These are phyloP conservation scores for Arabidopsis arenosa DNA, from an alignment of 345 rosid species.

Conservation along the genomic window DNA sequence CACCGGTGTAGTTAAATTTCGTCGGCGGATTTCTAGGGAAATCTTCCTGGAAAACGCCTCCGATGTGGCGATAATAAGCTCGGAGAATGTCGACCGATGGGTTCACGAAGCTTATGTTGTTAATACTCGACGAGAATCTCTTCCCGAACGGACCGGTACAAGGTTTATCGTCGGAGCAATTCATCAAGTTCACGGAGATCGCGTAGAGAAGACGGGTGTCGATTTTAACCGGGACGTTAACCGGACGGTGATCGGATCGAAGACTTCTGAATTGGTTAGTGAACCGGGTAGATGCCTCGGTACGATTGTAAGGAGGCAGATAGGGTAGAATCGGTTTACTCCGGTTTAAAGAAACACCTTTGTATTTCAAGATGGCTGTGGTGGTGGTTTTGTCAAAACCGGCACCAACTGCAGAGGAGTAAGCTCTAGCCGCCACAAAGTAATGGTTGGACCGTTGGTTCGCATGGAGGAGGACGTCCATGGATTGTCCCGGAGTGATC, in stretches of 20 bases:
- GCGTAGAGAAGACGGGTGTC: slow-evolving; percentile 46
- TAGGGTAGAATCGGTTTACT: slow-evolving; percentile 56
- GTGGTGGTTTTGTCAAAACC: slow-evolving; percentile 81
- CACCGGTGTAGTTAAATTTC: slow-evolving; percentile 57
- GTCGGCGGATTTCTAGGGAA: slow-evolving; percentile 79
- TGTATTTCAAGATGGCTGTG: slow-evolving; percentile 77
- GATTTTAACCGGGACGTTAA: slow-evolving; percentile 49
- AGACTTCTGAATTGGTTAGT: slow-evolving; percentile 59
- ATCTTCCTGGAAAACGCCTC: slow-evolving; percentile 78
- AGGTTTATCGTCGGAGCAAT: slow-evolving; percentile 69
- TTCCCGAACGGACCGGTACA: slow-evolving; percentile 86
- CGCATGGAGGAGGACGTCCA: slow-evolving; percentile 48
- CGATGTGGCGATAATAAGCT: slow-evolving; percentile 71
- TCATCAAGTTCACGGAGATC: slow-evolving; percentile 62
- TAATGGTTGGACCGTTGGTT: slow-evolving; percentile 53
- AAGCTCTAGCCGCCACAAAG: slow-evolving; percentile 66
- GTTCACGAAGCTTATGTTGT: slow-evolving; percentile 72
- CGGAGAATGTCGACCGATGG: slow-evolving; percentile 73
- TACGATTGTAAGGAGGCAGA: slow-evolving; percentile 85
- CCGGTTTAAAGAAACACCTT: slow-evolving; percentile 46
- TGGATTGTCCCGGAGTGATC: slow-evolving; percentile 72
- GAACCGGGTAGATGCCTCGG: slow-evolving; percentile 70
- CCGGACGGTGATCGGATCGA: slow-evolving; percentile 42
- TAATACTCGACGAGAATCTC: slow-evolving; percentile 78
- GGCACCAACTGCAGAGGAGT: slow-evolving; percentile 55